Base-by-base conservation (phyloP, 78 protist species). In the Diacronema lutheri region DNA sequence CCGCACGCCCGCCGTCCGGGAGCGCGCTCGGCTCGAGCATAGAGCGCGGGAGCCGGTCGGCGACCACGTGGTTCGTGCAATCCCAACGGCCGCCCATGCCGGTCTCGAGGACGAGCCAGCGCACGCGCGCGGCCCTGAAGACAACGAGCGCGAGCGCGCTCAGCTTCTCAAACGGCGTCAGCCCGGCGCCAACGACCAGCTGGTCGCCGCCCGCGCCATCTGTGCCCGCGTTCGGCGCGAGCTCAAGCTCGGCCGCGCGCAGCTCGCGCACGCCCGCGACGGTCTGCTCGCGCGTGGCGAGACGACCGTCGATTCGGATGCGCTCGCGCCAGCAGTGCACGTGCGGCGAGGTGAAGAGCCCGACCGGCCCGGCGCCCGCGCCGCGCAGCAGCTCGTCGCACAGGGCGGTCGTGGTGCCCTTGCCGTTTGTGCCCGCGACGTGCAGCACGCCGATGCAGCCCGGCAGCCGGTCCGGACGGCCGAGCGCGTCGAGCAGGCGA, bases 51-150 rank as follows among this genome's bases (percentile, higher is more conserved):
- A 44, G 50, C 7, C 16, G 16, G 50, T 3, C 16, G 16, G 50
- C 50, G 50, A 3, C 16, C 50, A 44, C 50, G 55, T 76, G 37
- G 38, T 89, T 89, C 33, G 92, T 89, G n/a, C 55, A 11, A 35
- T 89, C 92, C 60, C 68, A 78, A 20, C 57, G 56, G 7, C 92
- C 92, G 14, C 92, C 92, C 5, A 89, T 26, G 29, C 92, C 89
- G 7, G 79, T 71, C 57, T 71, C 79, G 11, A 71, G 79, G 33
- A 71, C 79, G 3, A 56, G 50, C 79, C 79, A 71, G 7, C 11
- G 21, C 16, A 71, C 57, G 16, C 35, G 37, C 14, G 79, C 46
- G 5, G 3, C 23, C 14, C 19, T 13, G 38, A 71, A 71, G 79
- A 57, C 40, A 4, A 71, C 58, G 20, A 71, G 35, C 5, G 79